A percentile compares a stretch with the other conserved stretches of the same genome.
Evolutionary conservation across 371 early-diverging fungal species (phyloP).

Genomic region (Fennellomyces sp.): DNA sequence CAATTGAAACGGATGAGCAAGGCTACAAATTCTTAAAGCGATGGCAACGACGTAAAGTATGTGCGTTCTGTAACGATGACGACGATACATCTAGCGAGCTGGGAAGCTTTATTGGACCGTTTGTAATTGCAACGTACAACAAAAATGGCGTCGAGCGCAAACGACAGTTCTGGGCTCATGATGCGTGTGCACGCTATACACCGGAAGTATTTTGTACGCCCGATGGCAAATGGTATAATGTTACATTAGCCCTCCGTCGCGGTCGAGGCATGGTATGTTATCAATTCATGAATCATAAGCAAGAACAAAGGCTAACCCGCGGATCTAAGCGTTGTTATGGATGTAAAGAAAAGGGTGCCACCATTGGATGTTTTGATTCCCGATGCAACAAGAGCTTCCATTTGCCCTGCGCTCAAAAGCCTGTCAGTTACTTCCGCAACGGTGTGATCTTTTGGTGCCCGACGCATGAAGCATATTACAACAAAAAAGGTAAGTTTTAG

Average conservation of each 20-base stretch:
- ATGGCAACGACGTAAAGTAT: conserved; percentile 62
- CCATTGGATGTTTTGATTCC: conserved; percentile 88
- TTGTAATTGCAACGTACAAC: conserved; percentile 42
- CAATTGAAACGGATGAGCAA: conserved; percentile 40
- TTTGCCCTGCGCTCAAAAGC: conserved; percentile 78
- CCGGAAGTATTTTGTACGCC: conserved; percentile 81
- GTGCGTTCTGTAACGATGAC: conserved; percentile 79
- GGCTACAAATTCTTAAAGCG: conserved; percentile 51
- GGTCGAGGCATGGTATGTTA: conserved; percentile 71
- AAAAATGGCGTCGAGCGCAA: conserved; percentile 55
- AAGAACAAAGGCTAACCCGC: background rate
- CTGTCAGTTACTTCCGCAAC: conserved; percentile 68
- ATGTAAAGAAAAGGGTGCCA: conserved; percentile 86
- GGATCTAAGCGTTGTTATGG: conserved; percentile 61
- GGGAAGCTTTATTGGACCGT: conserved; percentile 65
- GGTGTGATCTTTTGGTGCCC: conserved; percentile 91
- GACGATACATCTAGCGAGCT: conserved; percentile 59
- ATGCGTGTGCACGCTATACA: conserved; percentile 82
- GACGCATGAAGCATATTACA: conserved; percentile 66
- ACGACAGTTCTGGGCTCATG: conserved; percentile 83
- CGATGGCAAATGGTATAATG: conserved; percentile 84
- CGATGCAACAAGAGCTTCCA: conserved; percentile 87
- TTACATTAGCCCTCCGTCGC: conserved; percentile 74
- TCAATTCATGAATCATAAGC: background rate
- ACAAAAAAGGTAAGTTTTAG: conserved; percentile 58